Evolutionary conservation across 768 basidiomycete genomes (phyloP), one percentile per base, ranked within the genome.

Genomic region (Amanita brunnescens): DNA sequence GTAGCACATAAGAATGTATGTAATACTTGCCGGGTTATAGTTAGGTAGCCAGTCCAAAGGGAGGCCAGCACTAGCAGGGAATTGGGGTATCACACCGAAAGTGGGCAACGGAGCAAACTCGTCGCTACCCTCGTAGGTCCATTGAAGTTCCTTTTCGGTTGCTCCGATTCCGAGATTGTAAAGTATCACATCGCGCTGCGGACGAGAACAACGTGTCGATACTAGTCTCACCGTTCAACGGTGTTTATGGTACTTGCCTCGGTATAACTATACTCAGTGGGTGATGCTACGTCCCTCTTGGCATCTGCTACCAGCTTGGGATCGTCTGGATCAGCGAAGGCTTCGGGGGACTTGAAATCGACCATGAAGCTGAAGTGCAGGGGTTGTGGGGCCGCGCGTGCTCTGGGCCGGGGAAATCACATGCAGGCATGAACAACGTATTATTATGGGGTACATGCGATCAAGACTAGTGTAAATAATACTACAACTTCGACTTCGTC

Each of bases 111-210:
- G 83, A 51, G 77, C 65, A 67, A 99, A 99, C 12, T 83, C 76
- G 41, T 93, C 91, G 62, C 91, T 77, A 37, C 85, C 83, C 69
- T 99, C 96, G 59, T 81, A 98, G 9, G 84, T 83, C 86, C 91
- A 92, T 56, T 91, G 81, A 5, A 97, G 77, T 52, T 99, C 93
- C 59, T 87, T 80, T 69, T 87, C 93, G 1, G 86, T 94, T 20
- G 94, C 96, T 9, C 96, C 96, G 52, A 98, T 69, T 33, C 95
- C 94, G 32, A 98, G 74, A 68, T 97, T 97, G 72, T 98, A 99
- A 8, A 98, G 72, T 56, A 96, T 87, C 33, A 97, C 80, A 62
- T 98, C 93, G 24, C 88, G 78, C 72, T 78, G 48, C 23, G 32
- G 34, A 4, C 16, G 45, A 26, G 16, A 33, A 33, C n/a, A n/a